These are phyloP conservation scores for Chenopodium berlandieri DNA, from an alignment of 148 eudicot species.

Conservation along the genomic window DNA sequence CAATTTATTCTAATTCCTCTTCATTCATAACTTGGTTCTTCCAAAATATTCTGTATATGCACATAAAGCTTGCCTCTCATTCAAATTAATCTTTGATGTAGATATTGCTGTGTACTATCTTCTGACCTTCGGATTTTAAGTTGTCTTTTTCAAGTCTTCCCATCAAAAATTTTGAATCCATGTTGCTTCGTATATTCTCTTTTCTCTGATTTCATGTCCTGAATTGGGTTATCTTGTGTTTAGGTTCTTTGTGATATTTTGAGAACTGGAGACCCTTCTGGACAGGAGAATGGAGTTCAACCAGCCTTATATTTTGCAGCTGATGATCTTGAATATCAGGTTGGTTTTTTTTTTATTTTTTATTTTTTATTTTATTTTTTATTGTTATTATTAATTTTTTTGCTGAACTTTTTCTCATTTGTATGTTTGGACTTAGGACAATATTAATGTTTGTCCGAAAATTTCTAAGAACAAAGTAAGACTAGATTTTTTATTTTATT, in stretches of 20 bases:
- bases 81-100: too few relatives aligned
- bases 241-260: slow-evolving; percentile 59
- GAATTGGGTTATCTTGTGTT: slow-evolving; percentile 11
- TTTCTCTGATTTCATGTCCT: slow-evolving; percentile 5
- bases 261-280: slow-evolving; percentile 53
- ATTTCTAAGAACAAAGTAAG: not conserved
- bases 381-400: not conserved
- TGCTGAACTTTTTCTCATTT: not conserved
- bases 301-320: slow-evolving; percentile 54
- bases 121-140: not conserved
- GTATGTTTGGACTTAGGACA: not conserved
- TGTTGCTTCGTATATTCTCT: not conserved
- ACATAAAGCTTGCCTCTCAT: too few relatives aligned
- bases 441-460: slow-evolving; percentile 12
- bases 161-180: not conserved
- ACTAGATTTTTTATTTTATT: not conserved
- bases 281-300: slow-evolving; percentile 38
- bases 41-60: too few relatives aligned
- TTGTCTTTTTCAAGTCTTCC: not conserved
- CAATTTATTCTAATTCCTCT: too few relatives aligned
- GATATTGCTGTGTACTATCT: not conserved
- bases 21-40: too few relatives aligned
- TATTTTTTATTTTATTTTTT: slow-evolving; percentile 12
- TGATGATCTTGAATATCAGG: slow-evolving; percentile 64
- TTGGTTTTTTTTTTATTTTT: slow-evolving; percentile 17